Evolutionary conservation across 2,329 filamentous ascomycete species (phyloP).

Genomic region (Xylariaceae sp.): DNA sequence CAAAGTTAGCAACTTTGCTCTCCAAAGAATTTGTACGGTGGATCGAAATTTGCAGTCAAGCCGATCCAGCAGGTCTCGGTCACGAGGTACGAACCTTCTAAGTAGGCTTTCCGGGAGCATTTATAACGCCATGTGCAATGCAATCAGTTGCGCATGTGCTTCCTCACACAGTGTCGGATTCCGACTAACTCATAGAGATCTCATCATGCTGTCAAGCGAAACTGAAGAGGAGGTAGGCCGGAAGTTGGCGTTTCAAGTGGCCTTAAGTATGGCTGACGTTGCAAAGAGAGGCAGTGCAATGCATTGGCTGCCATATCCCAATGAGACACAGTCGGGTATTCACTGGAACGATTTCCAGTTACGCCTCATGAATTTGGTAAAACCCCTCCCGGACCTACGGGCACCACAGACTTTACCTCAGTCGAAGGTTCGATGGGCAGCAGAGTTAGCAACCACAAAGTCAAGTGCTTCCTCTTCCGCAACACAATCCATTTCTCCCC

Average conservation of each 20-base stretch:
- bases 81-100: constrained; percentile 1
- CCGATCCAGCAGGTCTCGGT: neutral
- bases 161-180: constrained; percentile 4
- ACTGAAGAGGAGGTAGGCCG: neutral
- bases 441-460: no score
- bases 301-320: no score
- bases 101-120: neutral
- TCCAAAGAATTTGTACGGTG: no score
- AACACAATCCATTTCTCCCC: no score
- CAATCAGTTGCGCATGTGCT: neutral
- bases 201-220: neutral
- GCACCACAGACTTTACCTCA: neutral
- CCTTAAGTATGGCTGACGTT: neutral
- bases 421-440: no score
- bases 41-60: no score
- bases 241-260: neutral
- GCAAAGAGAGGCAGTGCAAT: neutral
- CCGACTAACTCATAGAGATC: neutral
- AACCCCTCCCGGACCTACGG: neutral
- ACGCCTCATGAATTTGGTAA: neutral
- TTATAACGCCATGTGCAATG: neutral
- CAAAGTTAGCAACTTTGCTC: no score
- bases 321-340: neutral
- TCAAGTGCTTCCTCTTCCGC: no score
- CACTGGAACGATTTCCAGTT: neutral